Evolutionary conservation across 2,329 filamentous ascomycete genomes (phyloP).

Genomic region (Aureobasidium sp.): DNA sequence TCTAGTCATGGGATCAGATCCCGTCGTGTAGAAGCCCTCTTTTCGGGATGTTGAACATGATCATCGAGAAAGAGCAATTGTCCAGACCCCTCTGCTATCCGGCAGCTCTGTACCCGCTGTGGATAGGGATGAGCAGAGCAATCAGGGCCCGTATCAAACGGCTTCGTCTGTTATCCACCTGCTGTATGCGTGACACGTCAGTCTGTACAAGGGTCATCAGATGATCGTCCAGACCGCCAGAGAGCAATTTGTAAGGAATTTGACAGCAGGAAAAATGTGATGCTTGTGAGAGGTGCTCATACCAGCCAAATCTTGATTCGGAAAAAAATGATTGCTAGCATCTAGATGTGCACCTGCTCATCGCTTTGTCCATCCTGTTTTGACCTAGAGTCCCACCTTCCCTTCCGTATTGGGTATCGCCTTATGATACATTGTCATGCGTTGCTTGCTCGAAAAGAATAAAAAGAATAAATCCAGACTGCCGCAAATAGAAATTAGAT

Average conservation of each 20-base stretch:
- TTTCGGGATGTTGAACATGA: no score
- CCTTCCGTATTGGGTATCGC: background rate
- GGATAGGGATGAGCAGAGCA: background rate
- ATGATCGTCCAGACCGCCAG: no score
- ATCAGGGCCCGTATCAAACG: background rate
- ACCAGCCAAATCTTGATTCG: background rate
- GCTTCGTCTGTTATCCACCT: background rate
- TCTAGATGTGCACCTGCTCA: background rate
- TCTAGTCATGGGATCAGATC: background rate
- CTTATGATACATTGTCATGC: conserved; percentile 5
- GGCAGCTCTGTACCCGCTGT: background rate
- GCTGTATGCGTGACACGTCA: background rate
- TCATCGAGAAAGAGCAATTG: background rate
- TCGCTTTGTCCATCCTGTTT: background rate
- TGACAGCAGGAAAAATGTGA: background rate
- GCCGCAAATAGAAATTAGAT: background rate
- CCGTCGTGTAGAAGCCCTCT: no score
- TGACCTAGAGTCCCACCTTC: background rate
- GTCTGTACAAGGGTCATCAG: background rate
- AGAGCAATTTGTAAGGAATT: background rate
- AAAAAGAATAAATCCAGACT: background rate
- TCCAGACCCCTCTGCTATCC: background rate
- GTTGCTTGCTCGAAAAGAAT: background rate
- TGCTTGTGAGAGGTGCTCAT: background rate
- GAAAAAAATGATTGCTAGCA: background rate